A percentile compares a stretch with the other conserved stretches of the same genome.
phyloP scores from a whole-genome alignment of 2,329 filamentous ascomycete species.

The Colletotrichum sp. region DNA sequence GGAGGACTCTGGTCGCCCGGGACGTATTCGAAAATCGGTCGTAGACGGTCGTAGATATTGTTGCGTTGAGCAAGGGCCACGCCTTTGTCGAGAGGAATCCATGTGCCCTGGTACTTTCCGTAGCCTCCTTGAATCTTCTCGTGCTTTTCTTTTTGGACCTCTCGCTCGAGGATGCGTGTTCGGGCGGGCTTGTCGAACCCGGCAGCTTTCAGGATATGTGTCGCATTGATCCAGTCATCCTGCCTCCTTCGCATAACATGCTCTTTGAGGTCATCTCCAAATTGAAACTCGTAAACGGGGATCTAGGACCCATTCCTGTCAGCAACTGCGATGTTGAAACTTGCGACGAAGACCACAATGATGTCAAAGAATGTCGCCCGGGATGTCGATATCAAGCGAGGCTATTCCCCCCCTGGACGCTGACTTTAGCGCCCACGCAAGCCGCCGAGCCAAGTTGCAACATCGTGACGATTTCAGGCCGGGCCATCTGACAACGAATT shows the following conservation, averaged over 20 bases:
- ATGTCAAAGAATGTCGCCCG: no score
- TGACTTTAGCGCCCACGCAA: background rate
- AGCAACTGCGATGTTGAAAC: background rate
- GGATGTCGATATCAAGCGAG: constrained; percentile 2
- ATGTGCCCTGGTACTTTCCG: constrained; percentile 98
- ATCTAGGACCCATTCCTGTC: constrained; percentile 59
- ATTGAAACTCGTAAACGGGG: constrained; percentile 92
- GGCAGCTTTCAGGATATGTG: constrained; percentile 95
- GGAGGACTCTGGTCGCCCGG: constrained; percentile 88
- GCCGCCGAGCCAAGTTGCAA: background rate
- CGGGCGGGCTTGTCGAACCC: constrained; percentile 96
- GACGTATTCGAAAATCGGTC: constrained; percentile 87
- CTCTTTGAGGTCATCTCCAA: constrained; percentile 75
- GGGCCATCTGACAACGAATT: background rate
- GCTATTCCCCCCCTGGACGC: background rate
- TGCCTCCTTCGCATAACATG: constrained; percentile 95
- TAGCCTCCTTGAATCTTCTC: constrained; percentile 99
- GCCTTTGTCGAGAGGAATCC: constrained; percentile 88
- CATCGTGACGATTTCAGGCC: background rate
- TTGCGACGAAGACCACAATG: background rate
- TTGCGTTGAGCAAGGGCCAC: constrained; percentile 85
- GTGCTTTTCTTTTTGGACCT: constrained; percentile 94
- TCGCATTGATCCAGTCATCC: constrained; percentile 99
- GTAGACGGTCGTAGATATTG: constrained; percentile 81
- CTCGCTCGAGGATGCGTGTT: constrained; percentile 92